Percentiles rank a stretch among this genome's conserved stretches.
Evolutionary conservation across 257 asterid genomes (phyloP).

Genomic region (Solanum virginianum): DNA sequence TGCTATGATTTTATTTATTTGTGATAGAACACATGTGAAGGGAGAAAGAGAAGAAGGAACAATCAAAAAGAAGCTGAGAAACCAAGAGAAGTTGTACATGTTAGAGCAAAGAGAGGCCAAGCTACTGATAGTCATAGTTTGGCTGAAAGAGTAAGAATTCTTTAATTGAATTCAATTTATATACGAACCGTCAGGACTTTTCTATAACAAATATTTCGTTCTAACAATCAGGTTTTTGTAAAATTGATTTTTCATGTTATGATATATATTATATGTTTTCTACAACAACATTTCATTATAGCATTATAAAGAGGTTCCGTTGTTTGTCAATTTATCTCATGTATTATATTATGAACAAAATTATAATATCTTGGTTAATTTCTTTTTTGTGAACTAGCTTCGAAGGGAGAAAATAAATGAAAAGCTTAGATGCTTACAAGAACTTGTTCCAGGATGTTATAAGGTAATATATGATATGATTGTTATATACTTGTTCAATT

Average conservation of each 20-base stretch:
- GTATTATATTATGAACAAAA: too few species aligned
- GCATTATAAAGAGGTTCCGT: too few species aligned
- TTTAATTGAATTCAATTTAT: neutral
- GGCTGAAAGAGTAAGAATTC: constrained; percentile 77
- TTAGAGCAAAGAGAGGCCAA: constrained; percentile 97
- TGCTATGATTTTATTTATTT: neutral
- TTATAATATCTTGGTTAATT: neutral
- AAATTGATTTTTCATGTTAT: neutral
- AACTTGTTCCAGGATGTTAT: constrained; percentile 92
- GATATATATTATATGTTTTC: neutral
- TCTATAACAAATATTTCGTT: neutral
- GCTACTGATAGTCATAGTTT: constrained; percentile 24
- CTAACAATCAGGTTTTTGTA: neutral
- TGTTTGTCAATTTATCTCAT: neutral
- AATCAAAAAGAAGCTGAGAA: constrained; percentile 36
- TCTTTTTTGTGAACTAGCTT: constrained; percentile 21
- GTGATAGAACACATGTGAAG: constrained; percentile 25
- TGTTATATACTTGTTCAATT: neutral
- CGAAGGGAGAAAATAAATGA: constrained; percentile 91
- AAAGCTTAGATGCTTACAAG: constrained; percentile 79
- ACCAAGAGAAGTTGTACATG: constrained; percentile 87
- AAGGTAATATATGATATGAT: constrained; percentile 31
- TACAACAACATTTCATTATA: neutral
- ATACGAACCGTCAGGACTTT: neutral
- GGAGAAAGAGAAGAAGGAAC: constrained; percentile 58